Evolutionary conservation across 192 early-diverging fungal genomes (phyloP).

Genomic region (Linnemannia elongata): DNA sequence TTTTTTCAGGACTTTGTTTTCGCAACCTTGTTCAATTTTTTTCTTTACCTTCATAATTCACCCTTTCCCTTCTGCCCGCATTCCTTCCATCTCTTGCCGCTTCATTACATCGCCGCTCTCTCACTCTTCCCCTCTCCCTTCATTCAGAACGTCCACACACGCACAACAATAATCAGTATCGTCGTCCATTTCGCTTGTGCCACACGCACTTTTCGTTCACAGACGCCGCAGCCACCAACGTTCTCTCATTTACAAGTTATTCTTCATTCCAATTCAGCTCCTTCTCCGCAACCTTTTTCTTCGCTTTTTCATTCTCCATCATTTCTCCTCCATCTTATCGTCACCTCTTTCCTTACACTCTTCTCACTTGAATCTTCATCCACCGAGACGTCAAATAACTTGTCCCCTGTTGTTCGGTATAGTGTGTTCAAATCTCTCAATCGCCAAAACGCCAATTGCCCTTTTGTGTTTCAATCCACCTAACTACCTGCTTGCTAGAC

Average conservation of each 20-base stretch:
- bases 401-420: background rate
- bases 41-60: background rate
- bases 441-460: background rate
- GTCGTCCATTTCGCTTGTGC: background rate
- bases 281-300: slow-evolving; percentile 1
- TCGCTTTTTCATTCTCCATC: background rate
- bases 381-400: background rate
- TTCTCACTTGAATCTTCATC: background rate
- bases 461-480: background rate
- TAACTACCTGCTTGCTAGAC: background rate
- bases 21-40: background rate
- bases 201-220: background rate
- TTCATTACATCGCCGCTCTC: background rate
- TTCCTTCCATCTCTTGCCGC: too few relatives aligned
- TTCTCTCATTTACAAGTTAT: background rate
- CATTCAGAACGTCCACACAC: background rate
- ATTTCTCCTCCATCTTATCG: background rate
- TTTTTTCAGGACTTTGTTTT: background rate
- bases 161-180: background rate
- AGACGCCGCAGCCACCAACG: background rate
- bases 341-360: background rate
- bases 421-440: background rate
- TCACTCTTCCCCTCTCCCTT: background rate
- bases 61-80: too few relatives aligned
- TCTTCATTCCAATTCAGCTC: background rate